Conservation (phyloP, 805 yeast species). For the Lipomyces anomalus region DNA sequence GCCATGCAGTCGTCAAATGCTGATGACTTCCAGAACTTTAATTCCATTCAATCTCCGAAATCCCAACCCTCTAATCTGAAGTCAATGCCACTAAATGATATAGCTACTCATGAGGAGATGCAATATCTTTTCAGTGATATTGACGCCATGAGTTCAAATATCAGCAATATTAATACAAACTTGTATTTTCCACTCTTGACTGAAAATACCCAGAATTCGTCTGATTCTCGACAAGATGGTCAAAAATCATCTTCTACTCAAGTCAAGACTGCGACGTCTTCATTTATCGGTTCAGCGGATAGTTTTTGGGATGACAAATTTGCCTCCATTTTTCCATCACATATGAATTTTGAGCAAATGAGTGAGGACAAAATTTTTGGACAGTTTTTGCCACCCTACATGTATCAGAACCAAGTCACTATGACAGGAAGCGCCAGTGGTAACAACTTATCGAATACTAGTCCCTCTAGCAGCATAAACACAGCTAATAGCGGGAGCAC, state of each 20-base stretch:
- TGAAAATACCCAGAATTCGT: slow-evolving; percentile 3
- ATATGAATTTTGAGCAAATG: neutral
- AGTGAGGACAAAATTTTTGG: slow-evolving; percentile 78
- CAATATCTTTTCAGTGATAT: neutral
- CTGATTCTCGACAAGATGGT: neutral
- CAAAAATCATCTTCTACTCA: neutral
- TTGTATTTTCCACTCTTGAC: slow-evolving; percentile 15
- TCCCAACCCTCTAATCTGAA: neutral
- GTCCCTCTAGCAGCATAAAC: no score
- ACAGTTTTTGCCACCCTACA: slow-evolving; percentile 74
- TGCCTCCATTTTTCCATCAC: neutral
- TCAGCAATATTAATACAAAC: slow-evolving; percentile 10
- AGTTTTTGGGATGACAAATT: neutral
- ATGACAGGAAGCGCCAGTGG: no score
- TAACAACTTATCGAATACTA: no score
- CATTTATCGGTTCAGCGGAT: neutral
- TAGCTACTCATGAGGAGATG: neutral
- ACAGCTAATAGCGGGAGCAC: no score
- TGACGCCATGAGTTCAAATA: neutral
- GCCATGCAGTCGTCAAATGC: neutral
- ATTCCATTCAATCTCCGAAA: neutral
- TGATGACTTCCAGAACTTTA: neutral
- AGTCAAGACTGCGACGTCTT: neutral
- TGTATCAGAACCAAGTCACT: slow-evolving; percentile 44
- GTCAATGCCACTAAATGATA: no score